Evolutionary conservation across 129 eudicot species (phyloP), one percentile per base, ranked within the genome.

Genomic region (Heracleum sosnowskyi): DNA sequence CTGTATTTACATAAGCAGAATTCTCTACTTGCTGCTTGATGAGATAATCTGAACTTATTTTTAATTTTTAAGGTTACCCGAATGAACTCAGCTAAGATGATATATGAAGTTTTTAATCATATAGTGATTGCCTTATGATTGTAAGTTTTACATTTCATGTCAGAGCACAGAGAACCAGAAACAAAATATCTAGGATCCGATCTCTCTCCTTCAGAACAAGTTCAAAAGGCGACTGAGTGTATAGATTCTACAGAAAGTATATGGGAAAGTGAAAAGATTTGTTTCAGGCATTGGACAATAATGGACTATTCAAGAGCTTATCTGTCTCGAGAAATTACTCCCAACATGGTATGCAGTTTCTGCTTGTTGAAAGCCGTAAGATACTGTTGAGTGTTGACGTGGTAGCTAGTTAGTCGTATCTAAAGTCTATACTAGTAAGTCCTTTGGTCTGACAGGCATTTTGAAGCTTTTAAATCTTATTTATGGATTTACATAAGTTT

Each of bases 281-380:
- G 82, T 83, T 95, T 91, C 80, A 82, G 76, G 3, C 87, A 92
- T 74, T 90, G 97, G 99, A 92, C 92, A 34, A 89, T 92, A 63
- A 4, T 85, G 88, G 99, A 96, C 75, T 96, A 92, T 79, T 87
- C 97, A 66, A 89, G 81, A 79, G 99, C 99, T 77, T 96, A 90
- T 79, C 34, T 74, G 41, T 90, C 95, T 24, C 82, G 85, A 83
- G 60, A 85, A 70, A 51, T 87, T 40, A 90, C 99, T 90, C 99
- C 99, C 13, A 87, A 75, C 74, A 60, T 82, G 91, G 99, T 95
- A 79, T 47, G 81, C 47, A 60, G 45, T 79, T 77, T 47, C 51
- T 31, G 45, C 12, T 39, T 17, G 29, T 75, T 46, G 11, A 51
- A 35, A 18, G 5, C 37, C 7, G 29, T 70, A 35, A 39, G 12